Base-by-base conservation (phyloP, 2,329 filamentous ascomycete genomes). In the Hypocrella siamensis region DNA sequence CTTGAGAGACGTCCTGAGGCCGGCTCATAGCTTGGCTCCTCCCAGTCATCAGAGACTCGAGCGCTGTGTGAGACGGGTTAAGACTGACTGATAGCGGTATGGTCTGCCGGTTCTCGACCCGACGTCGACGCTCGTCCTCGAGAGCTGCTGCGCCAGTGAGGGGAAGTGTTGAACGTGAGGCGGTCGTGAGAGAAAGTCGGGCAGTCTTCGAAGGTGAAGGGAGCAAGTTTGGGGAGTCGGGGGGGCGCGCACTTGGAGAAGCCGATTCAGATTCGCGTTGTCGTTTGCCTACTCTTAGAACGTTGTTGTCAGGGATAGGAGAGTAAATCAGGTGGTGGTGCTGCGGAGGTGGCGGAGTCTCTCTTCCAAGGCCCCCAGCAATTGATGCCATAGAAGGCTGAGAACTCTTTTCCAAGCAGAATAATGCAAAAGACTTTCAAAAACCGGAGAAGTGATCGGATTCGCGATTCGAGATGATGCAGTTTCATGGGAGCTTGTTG, bases 181-280 rank as follows among this genome's bases (percentile, higher is more conserved):
- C 52, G 22, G 56, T 52, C 32, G 56, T 43, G 42, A 62, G 41
- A 29, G 58, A 61, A 16, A 70, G 53, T 18, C 67, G 63, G 33
- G 66, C 65, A 30, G 65, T 56, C 46, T 73, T 72, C 31, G 62
- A 57, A 5, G 68, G 67, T 17, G 67, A 70, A 14, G 58, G 51
- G 31, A 64, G 56, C 32, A 52, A 46, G 40, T 53, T 43, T 33
- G 52, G 45, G 19, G 49, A 46, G 17, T 46, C 40, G 31, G 44
- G 34, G 11, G 42, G 35, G 8, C 49, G 40, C 16, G 51, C 44
- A 31, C 48, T 46, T 25, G 56, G 51, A 34, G 57, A 56, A 17
- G 54, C 47, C 17, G 62, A 61, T 8, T 62, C 63, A 11, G 56
- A 51, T 43, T 65, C 64, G 37, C 62, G 63, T 38, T 55, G 55